A percentile compares a stretch with the other conserved stretches of the same genome.
phyloP scores from a whole-genome alignment of 75 land plant genomes.

The Cryptomeria japonica region DNA sequence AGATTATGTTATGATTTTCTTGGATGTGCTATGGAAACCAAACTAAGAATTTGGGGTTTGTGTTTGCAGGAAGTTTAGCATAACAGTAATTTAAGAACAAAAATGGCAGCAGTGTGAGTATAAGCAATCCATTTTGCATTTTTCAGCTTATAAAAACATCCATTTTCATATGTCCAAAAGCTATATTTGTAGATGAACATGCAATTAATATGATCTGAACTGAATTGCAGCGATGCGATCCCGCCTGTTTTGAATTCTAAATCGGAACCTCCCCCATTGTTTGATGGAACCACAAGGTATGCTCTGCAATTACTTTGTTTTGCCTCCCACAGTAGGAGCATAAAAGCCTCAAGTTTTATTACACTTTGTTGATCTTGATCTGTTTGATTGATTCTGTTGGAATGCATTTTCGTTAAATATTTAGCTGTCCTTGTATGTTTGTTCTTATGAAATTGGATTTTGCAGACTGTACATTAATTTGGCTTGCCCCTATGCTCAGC shows the following conservation, averaged over 20 bases:
- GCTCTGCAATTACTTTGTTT: background rate
- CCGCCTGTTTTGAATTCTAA: conserved; percentile 49
- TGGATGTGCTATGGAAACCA: background rate
- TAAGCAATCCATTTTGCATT: background rate
- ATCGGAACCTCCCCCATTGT: conserved; percentile 62
- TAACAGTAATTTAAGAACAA: background rate
- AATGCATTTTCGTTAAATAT: no score
- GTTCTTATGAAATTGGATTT: background rate
- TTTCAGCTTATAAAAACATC: background rate
- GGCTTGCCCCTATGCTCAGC: conserved; percentile 37
- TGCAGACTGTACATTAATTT: conserved; percentile 26
- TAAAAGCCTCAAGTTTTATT: no score
- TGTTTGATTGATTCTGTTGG: no score
- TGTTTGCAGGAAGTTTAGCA: background rate
- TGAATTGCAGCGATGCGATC: conserved; percentile 18
- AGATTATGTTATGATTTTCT: no score
- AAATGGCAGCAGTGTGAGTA: conserved; percentile 7
- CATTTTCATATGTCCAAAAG: background rate
- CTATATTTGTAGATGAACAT: background rate
- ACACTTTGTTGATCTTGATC: no score
- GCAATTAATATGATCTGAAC: background rate
- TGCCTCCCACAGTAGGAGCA: no score
- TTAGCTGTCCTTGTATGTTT: background rate
- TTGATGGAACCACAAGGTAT: conserved; percentile 72
- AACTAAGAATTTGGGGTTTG: background rate